Evolutionary conservation across 495 filamentous ascomycete species (phyloP), one percentile per base, ranked within the genome.

Genomic region (Bacidia gigantensis): DNA sequence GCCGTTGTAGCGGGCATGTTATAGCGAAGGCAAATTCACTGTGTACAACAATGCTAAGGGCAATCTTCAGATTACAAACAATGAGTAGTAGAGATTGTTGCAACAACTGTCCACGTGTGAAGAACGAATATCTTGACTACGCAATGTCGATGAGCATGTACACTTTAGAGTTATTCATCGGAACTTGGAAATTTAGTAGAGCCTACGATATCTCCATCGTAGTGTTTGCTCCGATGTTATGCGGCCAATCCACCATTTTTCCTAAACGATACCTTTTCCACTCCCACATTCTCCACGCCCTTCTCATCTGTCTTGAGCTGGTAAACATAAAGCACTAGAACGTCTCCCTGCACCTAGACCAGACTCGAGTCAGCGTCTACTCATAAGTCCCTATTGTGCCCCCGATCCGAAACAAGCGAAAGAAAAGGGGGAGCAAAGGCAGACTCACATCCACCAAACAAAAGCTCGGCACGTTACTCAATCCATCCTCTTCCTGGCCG

Each of bases 201-300:
- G n/a, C n/a, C n/a, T n/a, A n/a, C n/a, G n/a, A n/a, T n/a, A n/a
- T n/a, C n/a, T n/a, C n/a, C n/a, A 12, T 20, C 20, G 24, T 17
- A 23, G 24, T 22, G 17, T 17, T 47, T 47, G 45, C 22, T 47
- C 26, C 23, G 17, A n/a, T 57, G 35, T 44, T 17, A 61, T 42
- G 61, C 52, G 47, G 55, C 60, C 26, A 47, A 46, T 5, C 43
- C 60, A 49, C 59, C 64, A 21, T 86, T 86, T 72, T 96, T 97
- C 60, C 93, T 87, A 65, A 88, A 99, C 32, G 87, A 93, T 39
- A 99, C 89, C 73, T 97, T 97, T 67, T 99, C 92, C 39, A 99
- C 92, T 24, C 83, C 86, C 14, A 99, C 93, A 53, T 83, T 94
- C 66, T 96, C 89, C 11, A 77, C 79, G 1, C 92, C 93, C 56